A percentile compares a stretch with the other conserved stretches of the same genome.
Evolutionary conservation across 768 basidiomycete genomes (phyloP).

Genomic region (Trichaptum fuscoviolaceum): DNA sequence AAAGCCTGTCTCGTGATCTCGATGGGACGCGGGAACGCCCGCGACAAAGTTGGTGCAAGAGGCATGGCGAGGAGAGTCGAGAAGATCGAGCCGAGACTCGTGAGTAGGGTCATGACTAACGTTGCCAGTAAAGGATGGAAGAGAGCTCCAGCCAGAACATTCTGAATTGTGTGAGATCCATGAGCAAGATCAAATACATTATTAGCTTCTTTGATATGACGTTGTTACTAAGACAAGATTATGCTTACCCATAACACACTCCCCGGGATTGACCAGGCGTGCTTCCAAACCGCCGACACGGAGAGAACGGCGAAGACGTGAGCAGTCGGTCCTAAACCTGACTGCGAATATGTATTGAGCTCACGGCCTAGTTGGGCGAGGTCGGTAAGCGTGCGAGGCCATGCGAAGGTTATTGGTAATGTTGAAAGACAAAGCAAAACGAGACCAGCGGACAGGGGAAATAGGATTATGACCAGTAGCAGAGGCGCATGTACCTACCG

Average conservation of each 20-base stretch:
- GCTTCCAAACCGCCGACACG: slow-evolving; percentile 88
- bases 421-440: slow-evolving; percentile 42
- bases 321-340: slow-evolving; percentile 52
- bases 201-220: slow-evolving; percentile 6
- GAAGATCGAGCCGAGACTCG: slow-evolving; percentile 79
- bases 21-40: slow-evolving; percentile 78
- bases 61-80: slow-evolving; percentile 80
- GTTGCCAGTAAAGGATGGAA: slow-evolving; percentile 82
- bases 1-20: slow-evolving; percentile 80
- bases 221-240: slow-evolving; percentile 10
- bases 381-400: slow-evolving; percentile 74
- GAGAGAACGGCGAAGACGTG: slow-evolving; percentile 84
- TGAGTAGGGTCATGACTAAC: slow-evolving; percentile 74
- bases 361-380: slow-evolving; percentile 71
- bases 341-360: slow-evolving; percentile 73
- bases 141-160: slow-evolving; percentile 83
- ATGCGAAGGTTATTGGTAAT: slow-evolving; percentile 66
- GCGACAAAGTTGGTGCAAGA: slow-evolving; percentile 76
- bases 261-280: slow-evolving; percentile 95
- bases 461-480: slow-evolving; percentile 63
- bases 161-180: slow-evolving; percentile 40
- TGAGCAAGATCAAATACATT: slow-evolving; percentile 12
- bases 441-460: slow-evolving; percentile 60
- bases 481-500: slow-evolving; percentile 51
- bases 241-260: slow-evolving; percentile 81